Evolutionary conservation across 805 yeast genomes (phyloP).

Genomic region (Candida germanica): DNA sequence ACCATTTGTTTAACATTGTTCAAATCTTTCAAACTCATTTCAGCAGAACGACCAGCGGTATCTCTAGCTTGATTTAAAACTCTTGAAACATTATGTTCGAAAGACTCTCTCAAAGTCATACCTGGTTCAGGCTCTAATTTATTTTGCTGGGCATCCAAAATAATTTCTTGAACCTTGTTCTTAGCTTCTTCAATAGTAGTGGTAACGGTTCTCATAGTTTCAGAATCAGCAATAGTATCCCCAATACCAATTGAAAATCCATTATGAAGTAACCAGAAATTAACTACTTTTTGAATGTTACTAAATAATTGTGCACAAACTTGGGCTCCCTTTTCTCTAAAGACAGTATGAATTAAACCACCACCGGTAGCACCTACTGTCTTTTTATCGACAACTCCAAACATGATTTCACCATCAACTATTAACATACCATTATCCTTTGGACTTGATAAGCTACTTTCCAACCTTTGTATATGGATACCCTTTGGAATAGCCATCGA

Average conservation of each 20-base stretch:
- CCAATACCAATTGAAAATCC: slow-evolving; percentile 99
- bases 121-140: slow-evolving; percentile 94
- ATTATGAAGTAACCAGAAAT: slow-evolving; percentile 92
- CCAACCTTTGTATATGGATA: slow-evolving; percentile 90
- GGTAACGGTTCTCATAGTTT: slow-evolving; percentile 90
- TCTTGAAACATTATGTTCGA: slow-evolving; percentile 95
- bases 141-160: slow-evolving; percentile 87
- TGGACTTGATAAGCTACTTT: slow-evolving; percentile 78
- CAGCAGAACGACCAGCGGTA: slow-evolving; percentile 98
- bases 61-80: slow-evolving; percentile 97
- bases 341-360: slow-evolving; percentile 94
- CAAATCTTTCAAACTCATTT: slow-evolving; percentile 87
- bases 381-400: slow-evolving; percentile 97
- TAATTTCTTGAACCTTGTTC: slow-evolving; percentile 89
- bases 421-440: slow-evolving; percentile 95
- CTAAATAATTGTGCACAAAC: slow-evolving; percentile 89
- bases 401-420: slow-evolving; percentile 92
- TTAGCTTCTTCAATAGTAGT: slow-evolving; percentile 92
- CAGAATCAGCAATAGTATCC: slow-evolving; percentile 98
- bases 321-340: slow-evolving; percentile 95
- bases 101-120: slow-evolving; percentile 98
- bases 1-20: slow-evolving; percentile 99
- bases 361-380: slow-evolving; percentile 99
- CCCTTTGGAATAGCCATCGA: slow-evolving; percentile 95
- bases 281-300: slow-evolving; percentile 90